phyloP scores from a whole-genome alignment of 495 filamentous ascomycete genomes.

The Pyrenula massariospora region DNA sequence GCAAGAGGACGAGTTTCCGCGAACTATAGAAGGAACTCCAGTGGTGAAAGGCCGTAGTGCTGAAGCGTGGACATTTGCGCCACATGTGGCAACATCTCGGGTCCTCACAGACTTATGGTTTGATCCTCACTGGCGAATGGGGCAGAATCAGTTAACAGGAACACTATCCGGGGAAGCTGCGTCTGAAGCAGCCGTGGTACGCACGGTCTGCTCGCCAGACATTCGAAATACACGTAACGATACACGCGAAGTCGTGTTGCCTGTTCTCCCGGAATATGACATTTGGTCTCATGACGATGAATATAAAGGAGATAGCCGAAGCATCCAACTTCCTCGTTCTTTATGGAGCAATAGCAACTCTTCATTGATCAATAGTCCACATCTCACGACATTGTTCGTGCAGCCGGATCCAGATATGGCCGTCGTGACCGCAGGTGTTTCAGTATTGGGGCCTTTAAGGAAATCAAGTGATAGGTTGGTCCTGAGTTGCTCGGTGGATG shows the following conservation, averaged over 20 bases:
- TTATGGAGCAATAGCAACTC: background rate
- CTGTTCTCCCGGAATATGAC: background rate
- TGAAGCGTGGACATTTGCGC: conserved; percentile 5
- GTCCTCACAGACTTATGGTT: conserved; percentile 1
- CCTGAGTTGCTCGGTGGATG: conserved; percentile 4
- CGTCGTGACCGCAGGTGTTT: conserved; percentile 3
- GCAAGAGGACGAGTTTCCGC: background rate
- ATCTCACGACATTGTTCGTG: conserved; percentile 1
- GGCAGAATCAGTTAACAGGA: background rate
- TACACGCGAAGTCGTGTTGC: background rate
- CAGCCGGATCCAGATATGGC: background rate
- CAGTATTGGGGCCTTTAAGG: background rate
- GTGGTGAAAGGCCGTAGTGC: background rate
- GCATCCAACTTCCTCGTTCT: background rate
- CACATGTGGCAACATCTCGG: conserved; percentile 3
- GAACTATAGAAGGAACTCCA: conserved; percentile 2
- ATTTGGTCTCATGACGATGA: background rate
- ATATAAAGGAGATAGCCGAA: background rate
- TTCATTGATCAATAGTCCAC: background rate
- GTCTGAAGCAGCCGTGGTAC: conserved; percentile 2
- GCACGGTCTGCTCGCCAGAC: conserved; percentile 2
- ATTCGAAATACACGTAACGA: background rate
- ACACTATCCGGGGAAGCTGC: background rate
- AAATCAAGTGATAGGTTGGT: background rate
- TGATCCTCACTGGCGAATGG: conserved; percentile 2